Base-by-base conservation (phyloP, 805 yeast species). In the Ogataea wickerhamii region DNA sequence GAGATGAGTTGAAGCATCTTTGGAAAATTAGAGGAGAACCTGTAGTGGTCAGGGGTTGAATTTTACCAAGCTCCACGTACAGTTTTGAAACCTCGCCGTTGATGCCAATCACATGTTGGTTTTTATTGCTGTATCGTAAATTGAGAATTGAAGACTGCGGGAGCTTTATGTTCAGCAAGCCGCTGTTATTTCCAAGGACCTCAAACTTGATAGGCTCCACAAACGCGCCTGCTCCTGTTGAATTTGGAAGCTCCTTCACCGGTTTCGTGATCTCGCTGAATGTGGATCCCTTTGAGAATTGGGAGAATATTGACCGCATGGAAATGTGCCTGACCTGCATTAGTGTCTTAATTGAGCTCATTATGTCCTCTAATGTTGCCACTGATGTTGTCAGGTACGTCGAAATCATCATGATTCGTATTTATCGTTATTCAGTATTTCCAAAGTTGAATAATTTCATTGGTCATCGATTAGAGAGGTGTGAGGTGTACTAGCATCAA, bases 211-310 rank as follows among this genome's bases (percentile, higher is more conserved):
- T 70, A 6, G 71, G 57, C 40, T 68, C 74, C 18, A 63, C 60
- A 46, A 70, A 71, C 6, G 75, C 73, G 1, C 74, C 77, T 13
- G 50, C 52, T 1, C 74, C 76, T 0, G 76, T 66, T 3, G 62
- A 63, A n/a, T 47, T 51, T 2, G 73, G 70, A 11, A 59, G 32
- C 30, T 56, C 32, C 20, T 49, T 48, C 17, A 51, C 28, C 2
- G 61, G 56, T 29, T 44, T 36, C 10, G 47, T 41, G n/a, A 44
- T 36, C 32, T 40, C 37, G 29, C 33, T 36, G 4, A 28, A 32
- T 18, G 7, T 23, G 5, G 35, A 24, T 30, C 33, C 31, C 29
- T 34, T 34, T 12, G 36, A 32, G 26, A 49, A 34, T 25, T 34
- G 40, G 26, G 44, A 32, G 20, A 49, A 27, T 14, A 49, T 40